Evolutionary conservation across 345 rosid species (phyloP).

Genomic region (Brassica carinata): DNA sequence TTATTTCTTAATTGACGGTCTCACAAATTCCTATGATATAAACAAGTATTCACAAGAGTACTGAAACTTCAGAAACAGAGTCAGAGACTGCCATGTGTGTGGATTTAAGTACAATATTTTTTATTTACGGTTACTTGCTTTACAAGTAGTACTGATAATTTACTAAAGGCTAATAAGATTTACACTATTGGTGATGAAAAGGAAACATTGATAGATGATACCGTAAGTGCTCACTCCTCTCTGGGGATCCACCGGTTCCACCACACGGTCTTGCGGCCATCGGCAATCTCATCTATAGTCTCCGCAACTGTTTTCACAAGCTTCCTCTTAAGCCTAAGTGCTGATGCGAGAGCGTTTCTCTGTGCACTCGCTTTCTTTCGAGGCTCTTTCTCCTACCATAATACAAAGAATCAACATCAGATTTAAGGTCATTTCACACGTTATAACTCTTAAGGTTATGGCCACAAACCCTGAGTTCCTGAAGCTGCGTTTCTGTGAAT

Average conservation of each 20-base stretch:
- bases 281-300: conserved; percentile 78
- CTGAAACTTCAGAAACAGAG: conserved; percentile 23
- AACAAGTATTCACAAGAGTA: conserved; percentile 21
- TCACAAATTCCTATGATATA: conserved; percentile 21
- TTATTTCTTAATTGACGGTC: not conserved
- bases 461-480: conserved; percentile 65
- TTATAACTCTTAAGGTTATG: not conserved
- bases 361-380: conserved; percentile 57
- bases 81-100: conserved; percentile 21
- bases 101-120: conserved; percentile 25
- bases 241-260: conserved; percentile 97
- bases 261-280: conserved; percentile 79
- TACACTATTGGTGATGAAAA: conserved; percentile 16
- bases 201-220: not conserved
- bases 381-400: conserved; percentile 63
- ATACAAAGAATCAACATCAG: not conserved
- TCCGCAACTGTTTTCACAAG: conserved; percentile 63
- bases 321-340: conserved; percentile 77
- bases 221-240: conserved; percentile 58
- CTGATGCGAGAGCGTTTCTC: conserved; percentile 81
- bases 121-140: conserved; percentile 26
- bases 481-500: conserved; percentile 95
- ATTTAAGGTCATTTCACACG: not conserved
- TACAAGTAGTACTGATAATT: conserved; percentile 20
- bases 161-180: conserved; percentile 32